Base-by-base conservation (phyloP, 768 basidiomycete species). In the Sporobolomyces pararoseus region DNA sequence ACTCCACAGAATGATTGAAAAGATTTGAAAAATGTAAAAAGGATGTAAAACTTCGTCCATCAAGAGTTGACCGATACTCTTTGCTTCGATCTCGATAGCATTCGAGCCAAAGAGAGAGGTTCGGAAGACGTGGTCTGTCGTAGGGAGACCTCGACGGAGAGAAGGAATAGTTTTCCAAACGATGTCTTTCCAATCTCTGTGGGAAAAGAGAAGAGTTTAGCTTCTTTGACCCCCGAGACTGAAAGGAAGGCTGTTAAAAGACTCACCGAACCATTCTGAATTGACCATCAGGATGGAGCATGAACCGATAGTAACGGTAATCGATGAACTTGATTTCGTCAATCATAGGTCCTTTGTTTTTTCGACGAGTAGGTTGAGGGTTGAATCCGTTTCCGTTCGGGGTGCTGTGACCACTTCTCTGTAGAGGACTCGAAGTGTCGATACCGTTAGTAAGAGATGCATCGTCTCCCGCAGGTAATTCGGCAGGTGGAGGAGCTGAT, bases 21-120 rank as follows among this genome's bases (percentile, higher is more conserved):
- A 91, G 73, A 97, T 87, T 83, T 99, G 96, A 78, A 99, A 99
- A 35, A 99, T 88, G 78, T 97, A 98, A 80, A 98, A 98, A 0
- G 96, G 96, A 78, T 98, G 95, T 46, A 98, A 88, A 52, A 96
- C 86, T 84, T 98, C 96, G 73, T 97, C 93, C 25, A 97, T 81
- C 10, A 98, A 82, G 4, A 99, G 83, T 21, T 85, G 83, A 5
- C 86, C 66, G 16, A 88, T 85, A 0, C 90, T 87, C 79, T 96
- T 97, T 4, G 86, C 90, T 76, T 89, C 87, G 51, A 99, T 89
- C 75, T 98, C 90, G 70, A 99, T 89, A 53, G 88, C 82, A 77
- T 99, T 99, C 29, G 81, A 80, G 2, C 90, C 93, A 79, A 96
- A 97, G 29, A 99, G 77, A 1, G 82, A 82, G 44, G 83, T 78